Conservation (phyloP, 2,329 filamentous ascomycete genomes). For the Neonectria punicea region DNA sequence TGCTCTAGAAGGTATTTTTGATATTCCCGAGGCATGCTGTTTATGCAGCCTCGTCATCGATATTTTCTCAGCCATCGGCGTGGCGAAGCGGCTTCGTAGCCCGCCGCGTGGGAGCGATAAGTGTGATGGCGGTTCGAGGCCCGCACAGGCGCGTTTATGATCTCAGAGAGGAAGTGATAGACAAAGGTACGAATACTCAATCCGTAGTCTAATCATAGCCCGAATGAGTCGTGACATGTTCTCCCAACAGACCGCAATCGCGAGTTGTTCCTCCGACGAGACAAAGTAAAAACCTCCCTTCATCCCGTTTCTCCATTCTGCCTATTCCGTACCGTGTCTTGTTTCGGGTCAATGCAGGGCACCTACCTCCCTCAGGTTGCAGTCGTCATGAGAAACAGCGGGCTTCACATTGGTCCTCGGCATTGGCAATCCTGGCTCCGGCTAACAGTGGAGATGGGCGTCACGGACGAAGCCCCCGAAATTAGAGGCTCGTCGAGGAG, state of each 20-base stretch:
- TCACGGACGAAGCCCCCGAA: background rate
- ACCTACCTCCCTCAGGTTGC: background rate
- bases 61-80: background rate
- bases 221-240: background rate
- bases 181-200: background rate
- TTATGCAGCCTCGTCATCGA: background rate
- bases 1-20: background rate
- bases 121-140: background rate
- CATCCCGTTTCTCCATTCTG: background rate
- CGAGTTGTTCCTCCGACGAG: conserved; percentile 3
- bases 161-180: background rate
- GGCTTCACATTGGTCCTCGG: conserved; percentile 12
- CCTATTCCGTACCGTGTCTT: background rate
- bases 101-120: background rate
- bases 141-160: background rate
- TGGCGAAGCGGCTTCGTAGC: conserved; percentile 1
- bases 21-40: background rate
- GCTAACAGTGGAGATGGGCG: conserved; percentile 10
- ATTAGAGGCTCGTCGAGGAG: conserved; percentile 1
- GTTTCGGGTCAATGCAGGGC: background rate
- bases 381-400: conserved; percentile 16
- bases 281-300: background rate
- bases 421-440: background rate
- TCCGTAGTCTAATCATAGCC: too few species aligned
- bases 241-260: background rate